Percentiles rank a stretch among this genome's conserved stretches.
These are phyloP conservation scores for Nyctanthes arbortristis DNA, from an alignment of 257 asterid genomes.

Conservation along the genomic window DNA sequence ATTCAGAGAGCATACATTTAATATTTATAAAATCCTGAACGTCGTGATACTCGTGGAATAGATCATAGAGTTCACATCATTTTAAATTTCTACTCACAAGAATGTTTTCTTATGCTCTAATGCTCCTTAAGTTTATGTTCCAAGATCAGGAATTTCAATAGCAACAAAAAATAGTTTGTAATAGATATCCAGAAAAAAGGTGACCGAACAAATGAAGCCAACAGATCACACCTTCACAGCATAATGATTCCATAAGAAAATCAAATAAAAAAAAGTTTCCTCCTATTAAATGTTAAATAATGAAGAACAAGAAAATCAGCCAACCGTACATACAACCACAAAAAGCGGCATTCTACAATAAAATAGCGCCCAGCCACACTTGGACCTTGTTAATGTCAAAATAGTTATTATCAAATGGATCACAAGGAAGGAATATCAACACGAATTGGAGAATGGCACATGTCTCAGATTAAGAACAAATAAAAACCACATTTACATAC, in stretches of 20 bases:
- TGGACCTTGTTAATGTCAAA: neutral
- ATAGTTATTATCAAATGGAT: neutral
- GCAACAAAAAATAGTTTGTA: neutral
- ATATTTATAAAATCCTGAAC: neutral
- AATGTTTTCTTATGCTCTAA: neutral
- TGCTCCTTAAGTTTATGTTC: neutral
- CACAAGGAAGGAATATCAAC: neutral
- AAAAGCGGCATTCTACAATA: no score
- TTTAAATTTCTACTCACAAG: neutral
- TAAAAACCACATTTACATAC: neutral
- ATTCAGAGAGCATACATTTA: neutral
- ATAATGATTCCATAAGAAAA: neutral
- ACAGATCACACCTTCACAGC: neutral
- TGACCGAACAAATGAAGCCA: neutral
- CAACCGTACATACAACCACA: no score
- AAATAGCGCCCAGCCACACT: neutral
- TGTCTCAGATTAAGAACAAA: neutral
- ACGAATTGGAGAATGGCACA: neutral
- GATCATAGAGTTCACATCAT: neutral
- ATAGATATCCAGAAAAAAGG: neutral
- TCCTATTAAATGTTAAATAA: no score
- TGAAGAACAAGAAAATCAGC: neutral
- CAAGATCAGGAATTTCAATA: neutral
- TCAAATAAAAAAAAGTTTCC: neutral
- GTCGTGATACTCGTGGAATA: neutral